phyloP scores from a whole-genome alignment of 2,329 filamentous ascomycete genomes.

The Colletotrichum magnum region DNA sequence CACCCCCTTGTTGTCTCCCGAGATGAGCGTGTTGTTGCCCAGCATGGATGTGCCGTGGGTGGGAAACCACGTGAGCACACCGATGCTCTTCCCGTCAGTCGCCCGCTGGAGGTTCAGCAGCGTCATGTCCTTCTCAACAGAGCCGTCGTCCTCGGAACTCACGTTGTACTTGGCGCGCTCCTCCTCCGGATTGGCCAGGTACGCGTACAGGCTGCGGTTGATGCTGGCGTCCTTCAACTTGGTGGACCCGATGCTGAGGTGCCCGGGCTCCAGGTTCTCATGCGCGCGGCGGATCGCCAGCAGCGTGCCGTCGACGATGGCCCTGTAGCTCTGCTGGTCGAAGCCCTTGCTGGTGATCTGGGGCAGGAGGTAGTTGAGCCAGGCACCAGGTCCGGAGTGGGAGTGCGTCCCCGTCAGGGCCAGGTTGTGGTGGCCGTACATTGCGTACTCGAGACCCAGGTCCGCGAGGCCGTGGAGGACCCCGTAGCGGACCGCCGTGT shows the following conservation, averaged over 20 bases:
- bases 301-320: constrained; percentile 87
- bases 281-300: constrained; percentile 86
- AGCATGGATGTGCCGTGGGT: constrained; percentile 92
- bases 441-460: constrained; percentile 78
- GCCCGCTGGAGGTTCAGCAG: constrained; percentile 81
- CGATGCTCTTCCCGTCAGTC: constrained; percentile 80
- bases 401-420: constrained; percentile 94
- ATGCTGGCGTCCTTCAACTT: constrained; percentile 84
- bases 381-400: constrained; percentile 90
- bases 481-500: constrained; percentile 88
- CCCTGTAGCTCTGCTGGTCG: constrained; percentile 85
- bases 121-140: constrained; percentile 73
- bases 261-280: constrained; percentile 67
- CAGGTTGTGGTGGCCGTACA: constrained; percentile 84
- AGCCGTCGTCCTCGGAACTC: constrained; percentile 54
- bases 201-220: constrained; percentile 90
- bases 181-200: constrained; percentile 84
- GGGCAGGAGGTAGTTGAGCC: constrained; percentile 92
- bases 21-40: constrained; percentile 89
- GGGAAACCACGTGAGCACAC: constrained; percentile 90
- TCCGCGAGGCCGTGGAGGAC: constrained; percentile 79
- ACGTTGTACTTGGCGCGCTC: constrained; percentile 79
- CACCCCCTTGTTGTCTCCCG: constrained; percentile 94
- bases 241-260: constrained; percentile 73
- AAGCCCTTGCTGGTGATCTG: constrained; percentile 92